phyloP scores from a whole-genome alignment of 345 rosid genomes.

The Syzygium oleosum region DNA sequence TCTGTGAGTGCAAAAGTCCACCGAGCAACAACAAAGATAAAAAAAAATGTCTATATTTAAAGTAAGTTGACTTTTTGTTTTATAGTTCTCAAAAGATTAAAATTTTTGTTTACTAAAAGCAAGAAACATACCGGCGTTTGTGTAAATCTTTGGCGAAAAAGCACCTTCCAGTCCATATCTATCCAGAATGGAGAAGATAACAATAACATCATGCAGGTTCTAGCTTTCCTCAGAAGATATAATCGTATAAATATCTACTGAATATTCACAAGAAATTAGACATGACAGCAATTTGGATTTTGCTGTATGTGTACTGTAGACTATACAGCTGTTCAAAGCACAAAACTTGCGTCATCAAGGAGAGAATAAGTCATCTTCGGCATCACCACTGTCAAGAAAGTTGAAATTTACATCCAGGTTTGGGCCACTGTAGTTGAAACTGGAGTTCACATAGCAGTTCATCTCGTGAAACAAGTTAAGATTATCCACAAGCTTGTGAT shows the following conservation, averaged over 20 bases:
- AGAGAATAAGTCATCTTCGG: slow-evolving; percentile 21
- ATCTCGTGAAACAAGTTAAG: slow-evolving; percentile 86
- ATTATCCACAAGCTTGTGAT: slow-evolving; percentile 92
- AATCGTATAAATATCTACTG: neutral
- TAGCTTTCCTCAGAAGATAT: neutral
- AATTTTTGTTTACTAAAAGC: neutral
- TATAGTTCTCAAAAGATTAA: neutral
- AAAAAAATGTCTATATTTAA: neutral
- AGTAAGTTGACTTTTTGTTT: neutral
- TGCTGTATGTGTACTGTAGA: neutral
- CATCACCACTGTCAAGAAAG: slow-evolving; percentile 36
- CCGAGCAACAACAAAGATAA: neutral
- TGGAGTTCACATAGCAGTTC: slow-evolving; percentile 68
- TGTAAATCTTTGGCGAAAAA: neutral
- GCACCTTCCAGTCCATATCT: neutral
- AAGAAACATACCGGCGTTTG: neutral
- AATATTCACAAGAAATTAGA: neutral
- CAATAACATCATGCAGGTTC: neutral
- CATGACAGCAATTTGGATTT: neutral
- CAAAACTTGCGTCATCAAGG: slow-evolving; percentile 19
- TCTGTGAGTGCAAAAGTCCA: neutral
- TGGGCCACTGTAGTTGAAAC: slow-evolving; percentile 44
- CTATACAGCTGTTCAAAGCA: neutral
- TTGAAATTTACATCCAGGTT: slow-evolving; percentile 60
- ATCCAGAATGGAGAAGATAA: neutral